Conservation (phyloP, 2,329 filamentous ascomycete species). For the Aaosphaeria pasadenensis region DNA sequence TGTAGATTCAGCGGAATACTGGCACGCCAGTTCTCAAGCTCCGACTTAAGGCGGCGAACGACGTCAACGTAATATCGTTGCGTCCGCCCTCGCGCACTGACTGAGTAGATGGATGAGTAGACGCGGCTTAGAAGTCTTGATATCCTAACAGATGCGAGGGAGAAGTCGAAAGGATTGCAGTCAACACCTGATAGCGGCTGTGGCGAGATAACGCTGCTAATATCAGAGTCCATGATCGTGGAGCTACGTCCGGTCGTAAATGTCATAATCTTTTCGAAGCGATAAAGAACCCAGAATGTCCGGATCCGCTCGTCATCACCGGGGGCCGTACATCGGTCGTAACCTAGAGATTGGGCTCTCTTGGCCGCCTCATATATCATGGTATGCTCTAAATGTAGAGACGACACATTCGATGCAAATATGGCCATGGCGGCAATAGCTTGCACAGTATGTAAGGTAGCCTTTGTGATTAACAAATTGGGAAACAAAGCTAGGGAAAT, state of each 20-base stretch:
- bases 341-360: conserved; percentile 31
- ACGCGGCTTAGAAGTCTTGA: conserved; percentile 21
- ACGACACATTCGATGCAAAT: neutral
- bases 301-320: conserved; percentile 12
- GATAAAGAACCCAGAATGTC: conserved; percentile 43
- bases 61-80: neutral
- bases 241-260: conserved; percentile 33
- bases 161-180: conserved; percentile 31
- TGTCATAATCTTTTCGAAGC: conserved; percentile 35
- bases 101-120: conserved; percentile 35
- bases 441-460: conserved; percentile 20
- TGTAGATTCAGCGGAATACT: neutral
- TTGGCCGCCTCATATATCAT: conserved; percentile 9
- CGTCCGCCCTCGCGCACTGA: conserved; percentile 11
- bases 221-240: conserved; percentile 38
- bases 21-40: neutral
- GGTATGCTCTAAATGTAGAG: neutral
- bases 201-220: conserved; percentile 34
- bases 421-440: conserved; percentile 11
- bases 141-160: conserved; percentile 12
- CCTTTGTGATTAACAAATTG: conserved; percentile 26
- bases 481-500: conserved; percentile 36
- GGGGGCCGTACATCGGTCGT: conserved; percentile 19
- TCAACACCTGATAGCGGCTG: conserved; percentile 10
- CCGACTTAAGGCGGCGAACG: neutral